Evolutionary conservation across 164 flowering plant genomes (phyloP), one percentile per base, ranked within the genome.

Genomic region (Berberis thunbergii): DNA sequence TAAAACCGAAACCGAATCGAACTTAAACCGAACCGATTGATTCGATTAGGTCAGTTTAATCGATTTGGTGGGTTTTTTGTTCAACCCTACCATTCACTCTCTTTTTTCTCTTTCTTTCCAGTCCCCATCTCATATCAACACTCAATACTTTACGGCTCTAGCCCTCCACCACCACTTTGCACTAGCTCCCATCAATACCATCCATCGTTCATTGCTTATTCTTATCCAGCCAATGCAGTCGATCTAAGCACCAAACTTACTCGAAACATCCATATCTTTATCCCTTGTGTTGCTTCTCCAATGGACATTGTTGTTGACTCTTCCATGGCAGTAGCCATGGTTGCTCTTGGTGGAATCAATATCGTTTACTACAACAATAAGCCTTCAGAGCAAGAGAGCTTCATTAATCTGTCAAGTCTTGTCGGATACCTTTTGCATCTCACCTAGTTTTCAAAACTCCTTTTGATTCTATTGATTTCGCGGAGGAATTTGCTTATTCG

Each of bases 291-390:
- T 40, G 66, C 96, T 9, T 93, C 98, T 11, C 98, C 98, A 0
- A 90, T 90, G 97, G 98, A 93, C 78, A 88, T 96, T 9, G 97
- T 90, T 48, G 83, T 96, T 0, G 97, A 93, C 62, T 69, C 96
- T 6, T 66, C 78, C 66, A 89, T 92, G 97, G 97, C 97, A 41
- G 80, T 85, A 6, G 77, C 94, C 62, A 88, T 93, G 94, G 97
- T 96, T 4, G 73, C 88, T 13, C 80, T 90, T 4, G 98, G 98
- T 1, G 97, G 92, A 26, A 78, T 93, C 45, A 94, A 86, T 12
- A 80, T 88, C 41, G 55, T 90, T 52, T 97, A 93, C 70, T 85
- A 83, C 72, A 93, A 90, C 70, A 74, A 72, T 66, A 11, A 81
- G 39, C 44, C 86, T 0, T 61, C 78, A 2, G 74, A 77, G 0